Conservation (phyloP, 306 rosid genomes). For the Rosa lucieae region DNA sequence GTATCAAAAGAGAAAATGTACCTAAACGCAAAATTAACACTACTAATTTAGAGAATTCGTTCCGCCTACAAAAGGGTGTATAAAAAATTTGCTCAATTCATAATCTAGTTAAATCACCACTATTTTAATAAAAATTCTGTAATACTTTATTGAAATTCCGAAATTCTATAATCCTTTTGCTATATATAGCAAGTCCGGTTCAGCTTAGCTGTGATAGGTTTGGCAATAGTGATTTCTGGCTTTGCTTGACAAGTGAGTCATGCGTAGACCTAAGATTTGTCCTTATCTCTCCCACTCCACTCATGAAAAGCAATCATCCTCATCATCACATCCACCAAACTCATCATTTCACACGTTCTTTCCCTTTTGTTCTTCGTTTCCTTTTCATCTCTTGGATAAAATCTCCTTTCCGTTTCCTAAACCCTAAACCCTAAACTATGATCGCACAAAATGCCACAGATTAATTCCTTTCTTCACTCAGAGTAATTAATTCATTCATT, state of each 20-base stretch:
- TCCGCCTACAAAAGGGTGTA: too few species aligned
- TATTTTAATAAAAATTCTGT: too few species aligned
- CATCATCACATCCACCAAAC: not conserved
- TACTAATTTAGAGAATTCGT: too few species aligned
- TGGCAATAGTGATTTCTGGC: not conserved
- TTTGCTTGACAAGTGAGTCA: not conserved
- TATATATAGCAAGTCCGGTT: not conserved
- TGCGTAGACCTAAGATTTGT: not conserved
- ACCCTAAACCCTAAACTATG: not conserved
- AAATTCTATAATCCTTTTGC: not conserved
- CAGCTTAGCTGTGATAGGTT: not conserved
- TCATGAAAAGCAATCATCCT: not conserved
- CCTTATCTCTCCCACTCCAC: not conserved
- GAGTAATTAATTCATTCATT: not conserved
- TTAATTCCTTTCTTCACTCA: not conserved
- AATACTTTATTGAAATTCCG: not conserved
- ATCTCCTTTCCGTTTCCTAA: not conserved
- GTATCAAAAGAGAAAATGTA: too few species aligned
- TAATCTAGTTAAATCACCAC: too few species aligned
- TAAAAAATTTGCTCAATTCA: too few species aligned
- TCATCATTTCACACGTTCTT: not conserved
- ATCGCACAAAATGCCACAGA: not conserved
- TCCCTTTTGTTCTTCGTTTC: not conserved
- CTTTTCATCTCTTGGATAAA: not conserved
- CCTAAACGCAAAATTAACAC: too few species aligned